phyloP scores from a whole-genome alignment of 164 flowering plant species.

The Macadamia tetraphylla region DNA sequence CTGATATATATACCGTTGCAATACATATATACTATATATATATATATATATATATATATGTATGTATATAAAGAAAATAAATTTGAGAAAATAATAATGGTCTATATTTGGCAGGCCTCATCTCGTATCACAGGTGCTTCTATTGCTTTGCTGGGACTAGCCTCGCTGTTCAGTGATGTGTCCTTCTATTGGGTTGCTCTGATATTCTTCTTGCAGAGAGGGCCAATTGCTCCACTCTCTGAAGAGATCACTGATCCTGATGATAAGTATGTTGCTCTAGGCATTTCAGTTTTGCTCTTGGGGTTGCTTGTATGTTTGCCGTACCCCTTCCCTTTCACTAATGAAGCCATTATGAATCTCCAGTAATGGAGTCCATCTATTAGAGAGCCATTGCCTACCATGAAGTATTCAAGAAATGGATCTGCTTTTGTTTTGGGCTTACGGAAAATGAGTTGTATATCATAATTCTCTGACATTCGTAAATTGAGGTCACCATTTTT shows the following conservation, averaged over 20 bases:
- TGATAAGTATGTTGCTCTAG: constrained; percentile 58
- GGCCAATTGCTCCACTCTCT: constrained; percentile 86
- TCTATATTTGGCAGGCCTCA: constrained; percentile 54
- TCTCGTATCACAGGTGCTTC: constrained; percentile 54
- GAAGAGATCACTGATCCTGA: constrained; percentile 92
- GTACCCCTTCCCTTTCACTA: constrained; percentile 78
- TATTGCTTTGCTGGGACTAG: constrained; percentile 68
- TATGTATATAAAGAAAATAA: not conserved
- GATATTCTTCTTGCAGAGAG: constrained; percentile 92
- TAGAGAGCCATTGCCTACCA: not conserved
- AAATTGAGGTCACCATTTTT: not conserved
- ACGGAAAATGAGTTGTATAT: constrained; percentile 1
- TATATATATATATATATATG: no score
- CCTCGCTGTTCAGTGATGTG: constrained; percentile 80
- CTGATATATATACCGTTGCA: not conserved
- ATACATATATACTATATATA: no score
- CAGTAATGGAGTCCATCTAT: constrained; percentile 13
- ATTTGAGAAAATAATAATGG: not conserved
- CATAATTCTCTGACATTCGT: constrained; percentile 1
- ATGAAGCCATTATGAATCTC: constrained; percentile 36
- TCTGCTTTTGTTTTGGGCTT: not conserved
- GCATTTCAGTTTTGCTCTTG: constrained; percentile 64
- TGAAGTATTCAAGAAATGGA: not conserved
- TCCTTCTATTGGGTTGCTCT: constrained; percentile 96
- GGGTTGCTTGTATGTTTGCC: constrained; percentile 86